Evolutionary conservation across 371 early-diverging fungal genomes (phyloP).

Genomic region (Mortierella sp.): DNA sequence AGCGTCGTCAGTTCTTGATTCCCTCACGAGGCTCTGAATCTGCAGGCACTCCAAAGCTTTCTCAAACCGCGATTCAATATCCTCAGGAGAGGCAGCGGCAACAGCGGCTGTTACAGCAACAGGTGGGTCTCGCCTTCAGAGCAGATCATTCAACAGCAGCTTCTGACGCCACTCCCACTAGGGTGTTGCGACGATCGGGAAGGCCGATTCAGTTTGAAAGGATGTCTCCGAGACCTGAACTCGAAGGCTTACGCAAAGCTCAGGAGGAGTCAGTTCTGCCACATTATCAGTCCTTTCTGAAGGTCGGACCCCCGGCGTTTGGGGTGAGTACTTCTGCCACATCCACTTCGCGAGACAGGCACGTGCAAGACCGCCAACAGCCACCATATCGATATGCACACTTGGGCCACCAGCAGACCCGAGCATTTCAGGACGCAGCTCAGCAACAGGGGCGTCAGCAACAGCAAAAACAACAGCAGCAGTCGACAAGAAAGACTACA

Average conservation of each 20-base stretch:
- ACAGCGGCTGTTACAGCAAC: not conserved
- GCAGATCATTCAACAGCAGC: too few relatives aligned
- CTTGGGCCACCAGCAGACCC: too few relatives aligned
- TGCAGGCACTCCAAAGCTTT: not conserved
- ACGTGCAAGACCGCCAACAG: not conserved
- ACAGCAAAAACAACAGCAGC: slow-evolving; percentile 4
- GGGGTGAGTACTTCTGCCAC: not conserved
- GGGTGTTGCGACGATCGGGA: slow-evolving; percentile 20
- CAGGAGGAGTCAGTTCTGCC: slow-evolving; percentile 21
- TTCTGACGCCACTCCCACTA: not conserved
- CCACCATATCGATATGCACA: not conserved
- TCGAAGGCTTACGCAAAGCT: slow-evolving; percentile 14
- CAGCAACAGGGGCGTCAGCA: not conserved
- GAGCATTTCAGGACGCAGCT: not conserved
- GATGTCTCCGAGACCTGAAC: slow-evolving; percentile 13
- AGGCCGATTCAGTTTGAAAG: slow-evolving; percentile 24
- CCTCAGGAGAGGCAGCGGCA: not conserved
- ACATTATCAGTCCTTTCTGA: slow-evolving; percentile 28
- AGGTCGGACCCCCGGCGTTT: not conserved
- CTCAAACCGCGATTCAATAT: not conserved
- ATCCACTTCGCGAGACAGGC: too few relatives aligned
- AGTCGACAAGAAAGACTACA: slow-evolving; percentile 30
- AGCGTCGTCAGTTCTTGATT: not conserved
- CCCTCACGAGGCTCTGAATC: too few relatives aligned
- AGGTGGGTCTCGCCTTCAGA: too few relatives aligned